A percentile compares a stretch with the other conserved stretches of the same genome.
These are phyloP conservation scores for Phytophthora nicotianae DNA, from an alignment of 352 stramenopile species.

Conservation along the genomic window DNA sequence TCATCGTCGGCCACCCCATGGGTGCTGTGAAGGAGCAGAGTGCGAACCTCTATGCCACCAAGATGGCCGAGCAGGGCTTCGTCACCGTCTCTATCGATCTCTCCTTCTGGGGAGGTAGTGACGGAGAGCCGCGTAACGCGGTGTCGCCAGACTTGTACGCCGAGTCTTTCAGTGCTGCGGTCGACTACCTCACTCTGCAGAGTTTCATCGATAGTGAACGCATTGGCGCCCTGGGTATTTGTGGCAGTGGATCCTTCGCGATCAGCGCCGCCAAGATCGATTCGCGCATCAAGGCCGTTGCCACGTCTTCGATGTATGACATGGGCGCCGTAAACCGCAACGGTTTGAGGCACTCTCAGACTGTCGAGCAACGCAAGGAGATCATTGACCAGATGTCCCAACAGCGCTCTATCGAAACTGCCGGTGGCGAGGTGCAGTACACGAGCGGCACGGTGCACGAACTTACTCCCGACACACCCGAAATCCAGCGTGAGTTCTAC, in stretches of 20 bases:
- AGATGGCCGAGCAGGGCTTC: slow-evolving; percentile 25
- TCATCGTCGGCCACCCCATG: slow-evolving; percentile 25
- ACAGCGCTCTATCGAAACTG: slow-evolving; percentile 13
- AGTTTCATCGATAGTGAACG: slow-evolving; percentile 19
- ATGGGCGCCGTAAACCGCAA: slow-evolving; percentile 18
- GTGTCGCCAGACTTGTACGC: slow-evolving; percentile 17
- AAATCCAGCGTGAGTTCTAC: slow-evolving; percentile 24
- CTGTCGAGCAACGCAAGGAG: slow-evolving; percentile 19
- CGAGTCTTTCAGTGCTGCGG: slow-evolving; percentile 26
- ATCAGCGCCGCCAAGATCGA: slow-evolving; percentile 30
- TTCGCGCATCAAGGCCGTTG: slow-evolving; percentile 24
- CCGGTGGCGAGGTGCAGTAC: slow-evolving; percentile 12
- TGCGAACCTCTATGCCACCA: slow-evolving; percentile 27
- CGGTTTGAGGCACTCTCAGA: slow-evolving; percentile 11
- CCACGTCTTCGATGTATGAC: slow-evolving; percentile 27
- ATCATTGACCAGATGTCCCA: neutral
- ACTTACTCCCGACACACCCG: slow-evolving; percentile 10
- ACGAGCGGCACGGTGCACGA: slow-evolving; percentile 7
- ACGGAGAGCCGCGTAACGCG: slow-evolving; percentile 15
- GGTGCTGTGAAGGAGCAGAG: slow-evolving; percentile 33
- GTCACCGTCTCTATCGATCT: slow-evolving; percentile 25
- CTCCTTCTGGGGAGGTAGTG: slow-evolving; percentile 23
- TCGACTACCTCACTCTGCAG: slow-evolving; percentile 20
- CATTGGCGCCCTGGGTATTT: slow-evolving; percentile 23
- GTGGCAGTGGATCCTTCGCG: slow-evolving; percentile 20